A percentile compares a stretch with the other conserved stretches of the same genome.
Evolutionary conservation across 208 protist species (phyloP).

Genomic region (Naegleria lovaniensis): DNA sequence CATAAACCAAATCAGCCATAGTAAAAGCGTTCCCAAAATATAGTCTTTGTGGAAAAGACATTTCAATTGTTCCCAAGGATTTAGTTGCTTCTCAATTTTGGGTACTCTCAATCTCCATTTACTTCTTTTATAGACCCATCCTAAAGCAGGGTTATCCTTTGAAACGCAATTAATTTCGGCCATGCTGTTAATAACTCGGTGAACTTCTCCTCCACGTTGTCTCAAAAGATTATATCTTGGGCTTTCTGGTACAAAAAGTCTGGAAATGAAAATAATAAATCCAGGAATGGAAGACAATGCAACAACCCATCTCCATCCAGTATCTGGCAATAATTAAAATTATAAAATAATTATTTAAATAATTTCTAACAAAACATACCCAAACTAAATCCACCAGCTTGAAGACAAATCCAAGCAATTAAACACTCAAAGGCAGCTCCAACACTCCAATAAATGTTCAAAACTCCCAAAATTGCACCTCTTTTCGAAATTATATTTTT

Average conservation of each 20-base stretch:
- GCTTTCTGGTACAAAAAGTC: not conserved
- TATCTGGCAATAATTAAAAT: not conserved
- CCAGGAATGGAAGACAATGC: not conserved
- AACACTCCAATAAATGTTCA: not conserved
- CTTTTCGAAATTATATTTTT: not conserved
- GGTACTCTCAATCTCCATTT: not conserved
- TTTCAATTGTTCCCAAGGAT: not conserved
- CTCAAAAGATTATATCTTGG: not conserved
- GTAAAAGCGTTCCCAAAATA: not conserved
- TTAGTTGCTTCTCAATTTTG: not conserved
- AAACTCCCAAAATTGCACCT: not conserved
- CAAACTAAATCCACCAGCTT: not conserved
- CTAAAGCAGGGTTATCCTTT: not conserved
- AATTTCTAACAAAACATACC: not conserved
- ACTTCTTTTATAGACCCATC: not conserved
- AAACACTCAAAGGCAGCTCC: not conserved
- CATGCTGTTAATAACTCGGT: not conserved
- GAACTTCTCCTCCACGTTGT: not conserved
- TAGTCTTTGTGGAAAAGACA: not conserved
- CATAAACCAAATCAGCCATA: not conserved
- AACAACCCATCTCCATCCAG: not conserved
- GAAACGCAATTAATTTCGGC: not conserved
- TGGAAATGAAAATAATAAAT: not conserved
- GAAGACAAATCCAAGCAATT: not conserved
- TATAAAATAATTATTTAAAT: too few species aligned